Percentiles rank a stretch among this genome's conserved stretches.
These are phyloP conservation scores for Thecaphora thlaspeos DNA, from an alignment of 1,284 basidiomycete genomes.

Conservation along the genomic window DNA sequence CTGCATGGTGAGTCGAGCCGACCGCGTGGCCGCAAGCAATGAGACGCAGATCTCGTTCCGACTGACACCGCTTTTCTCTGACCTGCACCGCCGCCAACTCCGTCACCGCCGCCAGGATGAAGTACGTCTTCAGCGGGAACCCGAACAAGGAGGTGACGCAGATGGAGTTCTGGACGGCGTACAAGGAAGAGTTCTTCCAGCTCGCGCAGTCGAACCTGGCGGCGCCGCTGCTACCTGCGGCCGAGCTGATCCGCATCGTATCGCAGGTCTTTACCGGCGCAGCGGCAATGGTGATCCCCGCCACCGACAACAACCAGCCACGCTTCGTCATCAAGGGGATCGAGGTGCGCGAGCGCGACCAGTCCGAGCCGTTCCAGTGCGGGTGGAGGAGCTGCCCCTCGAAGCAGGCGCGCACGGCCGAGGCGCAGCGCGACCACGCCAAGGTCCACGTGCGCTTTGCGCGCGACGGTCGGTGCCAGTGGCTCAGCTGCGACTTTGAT, in stretches of 20 bases:
- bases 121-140: conserved; percentile 70
- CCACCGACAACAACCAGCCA: conserved; percentile 62
- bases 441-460: conserved; percentile 30
- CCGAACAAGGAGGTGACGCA: conserved; percentile 76
- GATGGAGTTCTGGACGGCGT: conserved; percentile 84
- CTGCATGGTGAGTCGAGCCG: conserved; percentile 39
- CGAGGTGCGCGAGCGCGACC: conserved; percentile 45
- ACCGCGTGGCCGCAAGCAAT: no score
- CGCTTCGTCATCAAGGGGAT: conserved; percentile 79
- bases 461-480: conserved; percentile 38
- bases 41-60: no score
- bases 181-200: conserved; percentile 66
- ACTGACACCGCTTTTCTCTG: no score
- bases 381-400: conserved; percentile 41
- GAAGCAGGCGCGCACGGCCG: conserved; percentile 22
- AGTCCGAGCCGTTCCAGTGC: conserved; percentile 30
- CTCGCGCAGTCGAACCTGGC: conserved; percentile 48
- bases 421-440: conserved; percentile 35
- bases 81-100: no score
- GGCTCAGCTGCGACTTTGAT: conserved; percentile 35
- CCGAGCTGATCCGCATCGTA: conserved; percentile 83
- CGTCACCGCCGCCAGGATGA: conserved; percentile 67
- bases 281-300: conserved; percentile 75
- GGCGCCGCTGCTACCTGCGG: conserved; percentile 70
- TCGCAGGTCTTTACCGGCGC: conserved; percentile 74